Evolutionary conservation across 202 grass and related monocot species (phyloP), one percentile per base, ranked within the genome.

Genomic region (Sporobolus alterniflorus): DNA sequence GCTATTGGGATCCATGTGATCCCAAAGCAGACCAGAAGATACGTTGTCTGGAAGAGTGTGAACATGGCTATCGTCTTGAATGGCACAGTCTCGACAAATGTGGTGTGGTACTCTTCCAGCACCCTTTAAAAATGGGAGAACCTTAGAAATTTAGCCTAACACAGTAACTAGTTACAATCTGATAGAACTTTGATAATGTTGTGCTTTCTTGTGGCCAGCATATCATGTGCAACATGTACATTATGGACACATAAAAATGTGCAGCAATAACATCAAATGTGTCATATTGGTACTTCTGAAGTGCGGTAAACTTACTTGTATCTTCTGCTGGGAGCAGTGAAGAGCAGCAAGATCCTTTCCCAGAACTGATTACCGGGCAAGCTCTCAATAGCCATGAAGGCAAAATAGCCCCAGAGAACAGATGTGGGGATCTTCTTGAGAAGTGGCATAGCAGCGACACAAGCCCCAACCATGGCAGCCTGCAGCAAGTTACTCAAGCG

Each of bases 331-430:
- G 97, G 97, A 76, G 97, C 93, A 82, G 97, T 99, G 87, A 99
- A 94, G 41, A 96, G 86, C 52, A 99, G 88, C 40, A 99, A 84
- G 51, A 99, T 96, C 73, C 97, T 82, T 55, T 99, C 97, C 97
- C 97, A 99, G 63, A 99, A 99, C 71, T 99, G 97, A 42, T 99
- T 99, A 43, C 97, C 97, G 1, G 97, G 97, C 64, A 99, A 86
- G 69, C 93, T 96, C 81, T 99, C 97, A 20, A 99, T 92, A 42
- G 97, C 97, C 97, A 99, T 99, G 88, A 99, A 99, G 32, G 97
- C 97, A 32, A 99, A 99, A 71, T 99, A 99, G 46, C 97, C 97
- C 97, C 97, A 99, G 11, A 99, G 91, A 52, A 99, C 97, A 43
- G 97, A 92, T 2, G 97, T 99, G 0, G 97, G 97, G 80, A 99